These are phyloP conservation scores for Moniliophthora roreri DNA, from an alignment of 1,284 basidiomycete species.

Conservation along the genomic window DNA sequence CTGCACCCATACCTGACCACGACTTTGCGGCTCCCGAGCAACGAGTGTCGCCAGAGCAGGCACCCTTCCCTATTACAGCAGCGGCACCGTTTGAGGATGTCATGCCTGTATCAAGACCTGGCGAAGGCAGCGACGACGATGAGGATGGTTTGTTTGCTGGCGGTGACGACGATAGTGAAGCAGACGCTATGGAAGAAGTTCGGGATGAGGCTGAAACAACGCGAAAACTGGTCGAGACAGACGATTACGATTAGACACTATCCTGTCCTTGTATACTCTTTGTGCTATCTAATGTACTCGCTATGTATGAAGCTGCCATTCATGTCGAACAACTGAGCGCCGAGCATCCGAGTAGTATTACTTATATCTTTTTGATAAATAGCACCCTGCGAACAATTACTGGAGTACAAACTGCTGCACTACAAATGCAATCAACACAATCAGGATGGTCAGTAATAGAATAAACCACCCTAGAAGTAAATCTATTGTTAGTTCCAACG, in stretches of 20 bases:
- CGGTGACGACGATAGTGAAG: conserved; percentile 73
- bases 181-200: conserved; percentile 74
- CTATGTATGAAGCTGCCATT: too few species aligned
- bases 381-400: conserved; percentile 5
- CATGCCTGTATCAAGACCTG: conserved; percentile 44
- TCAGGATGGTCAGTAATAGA: conserved; percentile 24
- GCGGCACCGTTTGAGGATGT: conserved; percentile 68
- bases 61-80: conserved; percentile 54
- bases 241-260: conserved; percentile 69
- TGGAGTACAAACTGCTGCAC: conserved; percentile 23
- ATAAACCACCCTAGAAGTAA: conserved; percentile 11
- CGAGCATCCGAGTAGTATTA: too few species aligned
- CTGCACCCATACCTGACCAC: conserved; percentile 38
- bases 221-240: conserved; percentile 79
- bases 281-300: not conserved
- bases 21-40: not conserved
- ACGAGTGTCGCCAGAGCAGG: conserved; percentile 33
- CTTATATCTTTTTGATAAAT: not conserved
- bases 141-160: conserved; percentile 66
- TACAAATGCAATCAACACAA: conserved; percentile 27
- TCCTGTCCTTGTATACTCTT: not conserved
- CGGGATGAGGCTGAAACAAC: conserved; percentile 62
- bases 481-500: not conserved
- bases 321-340: too few species aligned
- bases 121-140: conserved; percentile 61